Evolutionary conservation across 1,139 yeast genomes (phyloP).

Genomic region (Hyphopichia buzzinii): DNA sequence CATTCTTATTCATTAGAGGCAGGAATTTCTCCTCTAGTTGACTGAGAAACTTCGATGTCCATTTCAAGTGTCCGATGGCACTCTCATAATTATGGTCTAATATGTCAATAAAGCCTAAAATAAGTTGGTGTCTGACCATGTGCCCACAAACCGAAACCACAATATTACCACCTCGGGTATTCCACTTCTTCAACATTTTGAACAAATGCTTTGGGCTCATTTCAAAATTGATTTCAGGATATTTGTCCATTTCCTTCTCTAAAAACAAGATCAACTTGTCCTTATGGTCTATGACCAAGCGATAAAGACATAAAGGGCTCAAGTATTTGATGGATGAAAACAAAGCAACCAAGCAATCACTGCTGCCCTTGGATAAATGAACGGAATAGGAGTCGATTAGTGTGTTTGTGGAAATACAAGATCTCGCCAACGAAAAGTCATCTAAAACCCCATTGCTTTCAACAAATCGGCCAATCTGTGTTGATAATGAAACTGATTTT

Average conservation of each 20-base stretch:
- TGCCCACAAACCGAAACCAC: constrained; percentile 8
- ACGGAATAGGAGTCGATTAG: constrained; percentile 6
- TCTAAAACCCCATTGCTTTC: constrained; percentile 13
- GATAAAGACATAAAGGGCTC: constrained; percentile 22
- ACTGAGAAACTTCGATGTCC: constrained; percentile 19
- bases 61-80: constrained; percentile 15
- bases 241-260: constrained; percentile 9
- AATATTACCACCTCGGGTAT: constrained; percentile 3
- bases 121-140: constrained; percentile 14
- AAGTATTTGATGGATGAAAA: constrained; percentile 12
- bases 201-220: constrained; percentile 12
- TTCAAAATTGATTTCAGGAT: constrained; percentile 15
- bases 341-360: background rate
- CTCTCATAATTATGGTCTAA: constrained; percentile 8
- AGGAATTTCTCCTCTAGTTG: constrained; percentile 8
- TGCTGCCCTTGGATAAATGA: background rate
- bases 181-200: constrained; percentile 12
- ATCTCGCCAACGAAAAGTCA: constrained; percentile 17
- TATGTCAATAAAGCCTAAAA: constrained; percentile 15
- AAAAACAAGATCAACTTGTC: constrained; percentile 8
- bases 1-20: constrained; percentile 9
- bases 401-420: constrained; percentile 9
- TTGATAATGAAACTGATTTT: constrained; percentile 13
- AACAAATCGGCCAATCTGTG: constrained; percentile 20
- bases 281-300: constrained; percentile 10